phyloP scores from a whole-genome alignment of 2,329 filamentous ascomycete species.

The Trichoderma sp. region DNA sequence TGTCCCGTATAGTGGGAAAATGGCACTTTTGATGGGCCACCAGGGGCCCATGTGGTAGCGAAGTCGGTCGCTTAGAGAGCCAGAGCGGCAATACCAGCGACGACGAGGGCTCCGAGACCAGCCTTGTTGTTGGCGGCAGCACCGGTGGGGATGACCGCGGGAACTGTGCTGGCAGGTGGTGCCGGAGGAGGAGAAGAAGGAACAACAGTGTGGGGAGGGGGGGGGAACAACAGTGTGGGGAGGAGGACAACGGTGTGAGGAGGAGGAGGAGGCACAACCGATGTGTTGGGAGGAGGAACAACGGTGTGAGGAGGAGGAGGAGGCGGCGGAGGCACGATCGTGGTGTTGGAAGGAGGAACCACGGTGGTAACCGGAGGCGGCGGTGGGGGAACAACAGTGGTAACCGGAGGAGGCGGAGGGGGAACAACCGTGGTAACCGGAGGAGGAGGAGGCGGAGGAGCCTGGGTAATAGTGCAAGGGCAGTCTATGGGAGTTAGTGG shows the following conservation, averaged over 20 bases:
- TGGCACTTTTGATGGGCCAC: background rate
- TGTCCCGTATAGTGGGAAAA: slow-evolving; percentile 1
- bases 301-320: slow-evolving; percentile 5
- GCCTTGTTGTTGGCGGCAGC: slow-evolving; percentile 40
- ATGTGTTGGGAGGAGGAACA: slow-evolving; percentile 18
- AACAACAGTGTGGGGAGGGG: background rate
- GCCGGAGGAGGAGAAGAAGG: slow-evolving; percentile 13
- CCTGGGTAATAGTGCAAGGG: slow-evolving; percentile 46
- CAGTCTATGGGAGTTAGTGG: slow-evolving; percentile 44
- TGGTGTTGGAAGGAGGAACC: slow-evolving; percentile 1
- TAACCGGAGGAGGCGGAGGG: background rate
- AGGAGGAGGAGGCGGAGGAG: slow-evolving; percentile 20
- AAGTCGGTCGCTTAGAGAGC: slow-evolving; percentile 34
- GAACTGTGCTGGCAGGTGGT: slow-evolving; percentile 22
- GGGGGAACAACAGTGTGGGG: slow-evolving; percentile 10
- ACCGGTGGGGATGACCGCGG: slow-evolving; percentile 37
- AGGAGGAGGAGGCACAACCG: slow-evolving; percentile 19
- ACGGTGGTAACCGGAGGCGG: slow-evolving; percentile 18
- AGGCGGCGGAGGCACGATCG: background rate
- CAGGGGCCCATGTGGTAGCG: background rate
- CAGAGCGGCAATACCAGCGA: slow-evolving; percentile 43
- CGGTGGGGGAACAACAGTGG: slow-evolving; percentile 3
- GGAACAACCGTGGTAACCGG: slow-evolving; percentile 2
- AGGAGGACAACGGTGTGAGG: slow-evolving; percentile 10
- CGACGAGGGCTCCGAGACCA: slow-evolving; percentile 40